Conservation (phyloP, 2,329 filamentous ascomycete species). For the Ceratocystiopsis brevicomis region DNA sequence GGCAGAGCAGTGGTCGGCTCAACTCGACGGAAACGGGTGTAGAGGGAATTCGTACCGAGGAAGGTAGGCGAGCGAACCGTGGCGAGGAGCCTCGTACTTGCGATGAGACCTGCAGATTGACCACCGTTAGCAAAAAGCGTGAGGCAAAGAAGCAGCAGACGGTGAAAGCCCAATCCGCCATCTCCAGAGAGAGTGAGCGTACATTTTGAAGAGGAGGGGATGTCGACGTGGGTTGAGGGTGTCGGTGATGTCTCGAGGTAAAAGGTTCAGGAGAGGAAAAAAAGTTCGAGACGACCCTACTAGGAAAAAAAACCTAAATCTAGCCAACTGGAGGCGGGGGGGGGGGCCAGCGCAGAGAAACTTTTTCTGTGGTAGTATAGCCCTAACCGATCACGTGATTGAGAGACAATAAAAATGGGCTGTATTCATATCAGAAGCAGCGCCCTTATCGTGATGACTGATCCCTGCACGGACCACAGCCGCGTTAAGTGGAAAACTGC, state of each 20-base stretch:
- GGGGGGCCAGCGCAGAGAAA: too few relatives aligned
- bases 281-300: neutral
- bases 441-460: too few relatives aligned
- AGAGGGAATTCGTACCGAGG: conserved; percentile 22
- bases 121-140: too few relatives aligned
- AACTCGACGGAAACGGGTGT: neutral
- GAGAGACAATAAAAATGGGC: too few relatives aligned
- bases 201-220: too few relatives aligned
- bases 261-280: neutral
- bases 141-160: too few relatives aligned
- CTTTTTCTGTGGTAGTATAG: neutral
- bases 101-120: conserved; percentile 27
- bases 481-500: conserved; percentile 6
- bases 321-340: too few relatives aligned
- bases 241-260: neutral
- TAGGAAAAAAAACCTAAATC: neutral
- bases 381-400: too few relatives aligned
- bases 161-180: too few relatives aligned
- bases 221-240: neutral
- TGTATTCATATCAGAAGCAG: too few relatives aligned
- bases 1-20: neutral
- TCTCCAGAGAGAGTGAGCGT: too few relatives aligned
- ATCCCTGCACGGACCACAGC: conserved; percentile 1
- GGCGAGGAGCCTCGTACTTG: conserved; percentile 68
- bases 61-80: conserved; percentile 80